These are phyloP conservation scores for Keqinozyma sinolaborantium DNA, from an alignment of 1,139 yeast species.

Conservation along the genomic window DNA sequence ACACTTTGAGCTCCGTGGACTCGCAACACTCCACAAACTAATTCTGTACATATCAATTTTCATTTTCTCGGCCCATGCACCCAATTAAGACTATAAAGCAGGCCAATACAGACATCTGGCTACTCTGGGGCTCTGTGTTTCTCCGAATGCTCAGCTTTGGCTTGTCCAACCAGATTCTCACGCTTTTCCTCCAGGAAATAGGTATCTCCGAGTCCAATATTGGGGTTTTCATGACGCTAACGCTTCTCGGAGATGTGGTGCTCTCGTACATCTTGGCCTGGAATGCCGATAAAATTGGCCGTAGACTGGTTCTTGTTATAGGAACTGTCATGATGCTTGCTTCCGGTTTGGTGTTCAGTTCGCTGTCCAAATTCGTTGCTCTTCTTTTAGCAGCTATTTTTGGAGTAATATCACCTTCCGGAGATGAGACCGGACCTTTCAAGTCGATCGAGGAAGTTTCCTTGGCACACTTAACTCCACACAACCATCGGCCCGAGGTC, in stretches of 20 bases:
- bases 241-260: slow-evolving; percentile 74
- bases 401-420: slow-evolving; percentile 81
- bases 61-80: slow-evolving; percentile 2
- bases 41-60: neutral
- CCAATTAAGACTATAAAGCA: slow-evolving; percentile 16
- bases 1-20: too few species aligned
- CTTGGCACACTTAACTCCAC: slow-evolving; percentile 75
- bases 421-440: slow-evolving; percentile 93
- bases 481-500: slow-evolving; percentile 63
- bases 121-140: slow-evolving; percentile 70
- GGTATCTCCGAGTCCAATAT: slow-evolving; percentile 55
- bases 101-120: slow-evolving; percentile 50
- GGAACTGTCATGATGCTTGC: slow-evolving; percentile 71
- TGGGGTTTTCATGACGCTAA: slow-evolving; percentile 81
- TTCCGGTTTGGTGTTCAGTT: slow-evolving; percentile 66
- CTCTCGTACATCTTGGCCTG: slow-evolving; percentile 72
- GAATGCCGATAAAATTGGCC: slow-evolving; percentile 75
- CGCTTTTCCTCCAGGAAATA: slow-evolving; percentile 60
- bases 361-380: slow-evolving; percentile 43
- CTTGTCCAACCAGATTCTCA: slow-evolving; percentile 74
- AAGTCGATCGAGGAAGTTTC: slow-evolving; percentile 85
- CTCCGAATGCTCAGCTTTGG: slow-evolving; percentile 78
- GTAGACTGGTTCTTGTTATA: slow-evolving; percentile 58
- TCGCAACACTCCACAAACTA: too few species aligned
- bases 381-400: slow-evolving; percentile 56